These are phyloP conservation scores for Stachybotrys elegans DNA, from an alignment of 2,329 filamentous ascomycete genomes.

Conservation along the genomic window DNA sequence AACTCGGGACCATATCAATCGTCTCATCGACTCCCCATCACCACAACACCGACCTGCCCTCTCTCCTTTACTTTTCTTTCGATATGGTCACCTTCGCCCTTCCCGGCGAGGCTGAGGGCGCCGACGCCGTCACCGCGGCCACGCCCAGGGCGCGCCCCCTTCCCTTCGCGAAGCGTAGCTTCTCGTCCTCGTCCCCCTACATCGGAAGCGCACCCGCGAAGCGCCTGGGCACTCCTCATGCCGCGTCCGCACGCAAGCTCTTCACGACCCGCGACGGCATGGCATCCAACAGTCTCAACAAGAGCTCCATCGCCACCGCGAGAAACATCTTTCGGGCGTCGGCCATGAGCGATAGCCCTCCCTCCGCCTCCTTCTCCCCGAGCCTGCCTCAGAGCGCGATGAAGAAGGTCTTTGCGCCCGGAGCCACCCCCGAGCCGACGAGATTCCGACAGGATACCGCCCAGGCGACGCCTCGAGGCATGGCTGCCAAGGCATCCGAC, in stretches of 20 bases:
- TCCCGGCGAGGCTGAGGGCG: conserved; percentile 28
- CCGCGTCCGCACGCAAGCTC: conserved; percentile 29
- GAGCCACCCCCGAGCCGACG: conserved; percentile 38
- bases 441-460: conserved; percentile 39
- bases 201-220: conserved; percentile 17
- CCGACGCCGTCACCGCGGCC: conserved; percentile 19
- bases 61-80: conserved; percentile 5
- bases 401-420: conserved; percentile 43
- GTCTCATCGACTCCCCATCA: too few species aligned
- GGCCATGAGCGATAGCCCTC: conserved; percentile 26
- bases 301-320: conserved; percentile 27
- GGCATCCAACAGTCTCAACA: conserved; percentile 29
- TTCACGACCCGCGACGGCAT: conserved; percentile 29
- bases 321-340: conserved; percentile 39
- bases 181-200: conserved; percentile 30
- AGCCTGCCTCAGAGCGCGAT: conserved; percentile 37
- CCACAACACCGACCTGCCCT: too few species aligned
- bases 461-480: conserved; percentile 42
- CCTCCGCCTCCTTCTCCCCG: conserved; percentile 36
- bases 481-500: conserved; percentile 43
- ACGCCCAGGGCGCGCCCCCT: conserved; percentile 35
- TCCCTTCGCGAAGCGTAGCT: conserved; percentile 38
- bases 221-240: conserved; percentile 33
- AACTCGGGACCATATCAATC: too few species aligned
- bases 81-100: conserved; percentile 34